These are phyloP conservation scores for Sanghuangporus weigelae DNA, from an alignment of 1,284 basidiomycete species.

Conservation along the genomic window DNA sequence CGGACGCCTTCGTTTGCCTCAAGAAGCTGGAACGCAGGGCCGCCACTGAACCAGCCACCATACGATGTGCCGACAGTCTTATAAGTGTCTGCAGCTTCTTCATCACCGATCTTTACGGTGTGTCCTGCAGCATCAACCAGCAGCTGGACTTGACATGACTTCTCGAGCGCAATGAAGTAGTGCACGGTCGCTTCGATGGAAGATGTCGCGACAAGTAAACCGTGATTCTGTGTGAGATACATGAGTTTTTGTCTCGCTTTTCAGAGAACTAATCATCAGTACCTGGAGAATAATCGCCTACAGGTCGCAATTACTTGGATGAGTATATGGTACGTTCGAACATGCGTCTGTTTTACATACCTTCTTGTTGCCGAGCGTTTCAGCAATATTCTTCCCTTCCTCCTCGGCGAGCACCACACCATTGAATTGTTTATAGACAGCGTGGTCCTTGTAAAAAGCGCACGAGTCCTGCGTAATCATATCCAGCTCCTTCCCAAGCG, in stretches of 20 bases:
- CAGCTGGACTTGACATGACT: conserved; percentile 46
- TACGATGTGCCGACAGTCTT: conserved; percentile 26
- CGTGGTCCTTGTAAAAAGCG: conserved; percentile 39
- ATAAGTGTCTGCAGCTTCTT: conserved; percentile 27
- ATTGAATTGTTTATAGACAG: conserved; percentile 43
- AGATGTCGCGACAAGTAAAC: conserved; percentile 43
- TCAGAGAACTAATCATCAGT: background rate
- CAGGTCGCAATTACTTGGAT: background rate
- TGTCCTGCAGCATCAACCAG: conserved; percentile 39
- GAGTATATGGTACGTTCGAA: background rate
- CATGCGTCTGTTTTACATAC: conserved; percentile 29
- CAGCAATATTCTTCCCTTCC: conserved; percentile 53
- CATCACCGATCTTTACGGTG: conserved; percentile 27
- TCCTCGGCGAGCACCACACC: conserved; percentile 55
- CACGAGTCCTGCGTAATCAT: conserved; percentile 47
- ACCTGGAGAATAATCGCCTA: conserved; percentile 26
- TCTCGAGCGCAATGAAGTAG: conserved; percentile 36
- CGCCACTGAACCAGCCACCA: conserved; percentile 36
- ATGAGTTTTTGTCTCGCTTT: conserved; percentile 7
- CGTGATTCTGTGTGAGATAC: conserved; percentile 49
- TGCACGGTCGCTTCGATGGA: conserved; percentile 37
- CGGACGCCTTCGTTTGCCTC: conserved; percentile 31
- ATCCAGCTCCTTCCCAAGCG: conserved; percentile 51
- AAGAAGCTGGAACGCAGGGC: conserved; percentile 33
- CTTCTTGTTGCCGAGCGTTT: conserved; percentile 43